Evolutionary conservation across 2,329 filamentous ascomycete species (phyloP).

Genomic region (Neoscytalidium dimidiatum): DNA sequence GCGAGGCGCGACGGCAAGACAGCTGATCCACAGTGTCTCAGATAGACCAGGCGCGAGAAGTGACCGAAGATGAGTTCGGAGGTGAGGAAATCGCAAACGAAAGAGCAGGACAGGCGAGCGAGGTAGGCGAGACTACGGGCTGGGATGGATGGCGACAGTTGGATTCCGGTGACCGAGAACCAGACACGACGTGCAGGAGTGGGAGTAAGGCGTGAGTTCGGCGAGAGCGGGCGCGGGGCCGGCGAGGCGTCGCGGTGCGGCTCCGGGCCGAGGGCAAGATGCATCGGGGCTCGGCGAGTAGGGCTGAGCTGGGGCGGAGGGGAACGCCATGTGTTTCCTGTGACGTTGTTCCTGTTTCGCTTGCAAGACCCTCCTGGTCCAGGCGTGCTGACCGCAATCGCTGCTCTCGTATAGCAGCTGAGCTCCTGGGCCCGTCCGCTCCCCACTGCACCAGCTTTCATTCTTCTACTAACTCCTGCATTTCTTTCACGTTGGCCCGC

Average conservation of each 20-base stretch:
- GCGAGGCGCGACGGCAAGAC: background rate
- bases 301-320: conserved; percentile 6
- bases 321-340: no score
- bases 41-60: background rate
- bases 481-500: conserved; percentile 12
- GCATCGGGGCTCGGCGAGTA: background rate
- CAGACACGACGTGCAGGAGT: background rate
- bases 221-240: background rate
- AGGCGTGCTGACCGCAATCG: background rate
- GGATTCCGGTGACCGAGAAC: no score
- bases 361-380: background rate
- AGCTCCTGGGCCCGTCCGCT: background rate
- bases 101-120: background rate
- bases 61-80: background rate
- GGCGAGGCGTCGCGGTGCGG: background rate
- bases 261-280: background rate
- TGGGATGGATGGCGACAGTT: background rate
- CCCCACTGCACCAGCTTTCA: background rate
- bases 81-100: background rate
- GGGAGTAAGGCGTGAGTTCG: background rate
- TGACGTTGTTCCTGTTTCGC: background rate
- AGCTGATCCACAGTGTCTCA: conserved; percentile 1
- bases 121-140: background rate
- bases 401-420: background rate
- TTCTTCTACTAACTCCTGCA: background rate